phyloP scores from a whole-genome alignment of 2,329 filamentous ascomycete genomes.

The Cercospora zeae-maydis region DNA sequence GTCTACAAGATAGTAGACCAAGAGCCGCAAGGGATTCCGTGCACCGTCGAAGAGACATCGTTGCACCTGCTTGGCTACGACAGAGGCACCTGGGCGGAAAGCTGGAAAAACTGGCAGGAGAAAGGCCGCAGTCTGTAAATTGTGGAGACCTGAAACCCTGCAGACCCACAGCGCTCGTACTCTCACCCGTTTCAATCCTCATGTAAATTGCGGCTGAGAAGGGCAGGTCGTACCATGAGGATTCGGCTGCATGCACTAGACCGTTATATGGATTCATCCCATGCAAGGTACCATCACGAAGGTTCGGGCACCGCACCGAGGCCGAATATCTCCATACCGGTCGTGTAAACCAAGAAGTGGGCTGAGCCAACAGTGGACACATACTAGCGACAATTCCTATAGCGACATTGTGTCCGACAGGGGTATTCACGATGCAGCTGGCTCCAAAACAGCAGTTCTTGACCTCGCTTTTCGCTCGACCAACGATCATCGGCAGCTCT shows the following conservation, averaged over 20 bases:
- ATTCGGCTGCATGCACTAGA: neutral
- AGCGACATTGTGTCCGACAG: neutral
- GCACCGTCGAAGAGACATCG: neutral
- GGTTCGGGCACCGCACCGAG: neutral
- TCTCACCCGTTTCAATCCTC: neutral
- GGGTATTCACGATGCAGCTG: neutral
- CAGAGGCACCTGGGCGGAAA: conserved; percentile 9
- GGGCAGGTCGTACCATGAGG: neutral
- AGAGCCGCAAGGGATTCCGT: conserved; percentile 6
- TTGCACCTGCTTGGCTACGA: conserved; percentile 1
- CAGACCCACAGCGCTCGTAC: neutral
- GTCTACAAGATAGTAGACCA: conserved; percentile 4
- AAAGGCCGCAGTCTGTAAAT: neutral
- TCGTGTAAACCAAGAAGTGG: neutral
- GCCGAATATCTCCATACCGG: neutral
- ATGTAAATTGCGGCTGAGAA: neutral
- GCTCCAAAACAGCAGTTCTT: neutral
- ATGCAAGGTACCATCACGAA: neutral
- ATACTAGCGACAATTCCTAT: neutral
- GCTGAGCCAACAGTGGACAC: neutral
- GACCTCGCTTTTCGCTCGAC: neutral
- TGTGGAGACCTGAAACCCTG: neutral
- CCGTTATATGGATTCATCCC: neutral
- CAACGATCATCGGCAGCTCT: neutral
- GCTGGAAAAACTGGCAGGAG: neutral